Evolutionary conservation across 129 eudicot species (phyloP).

Genomic region (Pittosporum tobira): DNA sequence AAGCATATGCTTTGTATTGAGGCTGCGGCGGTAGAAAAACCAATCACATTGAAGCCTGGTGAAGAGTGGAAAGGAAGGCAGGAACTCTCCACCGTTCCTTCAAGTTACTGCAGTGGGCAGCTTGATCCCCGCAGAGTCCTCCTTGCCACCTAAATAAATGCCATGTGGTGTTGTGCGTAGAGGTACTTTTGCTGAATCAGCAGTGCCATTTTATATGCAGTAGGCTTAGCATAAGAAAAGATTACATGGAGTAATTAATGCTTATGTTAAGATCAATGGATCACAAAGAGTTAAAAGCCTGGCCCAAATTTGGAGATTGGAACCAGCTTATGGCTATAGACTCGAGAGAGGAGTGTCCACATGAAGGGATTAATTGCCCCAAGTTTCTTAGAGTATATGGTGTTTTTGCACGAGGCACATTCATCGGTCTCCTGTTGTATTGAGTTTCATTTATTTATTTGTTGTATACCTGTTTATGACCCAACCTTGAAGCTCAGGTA

Average conservation of each 20-base stretch:
- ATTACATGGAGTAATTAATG: not conserved
- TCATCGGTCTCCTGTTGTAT: too few relatives aligned
- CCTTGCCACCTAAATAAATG: too few relatives aligned
- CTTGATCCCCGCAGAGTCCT: not conserved
- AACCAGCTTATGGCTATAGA: too few relatives aligned
- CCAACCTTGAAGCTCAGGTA: too few relatives aligned
- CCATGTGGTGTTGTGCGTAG: not conserved
- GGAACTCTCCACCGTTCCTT: constrained; percentile 28
- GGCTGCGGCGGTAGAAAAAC: constrained; percentile 37
- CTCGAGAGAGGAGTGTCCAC: too few relatives aligned
- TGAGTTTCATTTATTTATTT: too few relatives aligned
- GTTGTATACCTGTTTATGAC: too few relatives aligned
- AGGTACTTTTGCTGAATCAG: not conserved
- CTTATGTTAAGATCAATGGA: not conserved
- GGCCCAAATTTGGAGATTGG: too few relatives aligned
- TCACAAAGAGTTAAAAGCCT: too few relatives aligned
- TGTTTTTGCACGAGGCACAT: too few relatives aligned
- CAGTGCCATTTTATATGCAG: not conserved
- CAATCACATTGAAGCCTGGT: constrained; percentile 34
- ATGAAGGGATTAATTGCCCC: too few relatives aligned
- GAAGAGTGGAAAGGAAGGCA: constrained; percentile 45
- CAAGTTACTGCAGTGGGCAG: constrained; percentile 16
- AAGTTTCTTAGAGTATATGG: too few relatives aligned
- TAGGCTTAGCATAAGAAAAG: not conserved
- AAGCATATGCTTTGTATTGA: constrained; percentile 36